These are phyloP conservation scores for Trametes cingulata DNA, from an alignment of 768 basidiomycete species.

Conservation along the genomic window DNA sequence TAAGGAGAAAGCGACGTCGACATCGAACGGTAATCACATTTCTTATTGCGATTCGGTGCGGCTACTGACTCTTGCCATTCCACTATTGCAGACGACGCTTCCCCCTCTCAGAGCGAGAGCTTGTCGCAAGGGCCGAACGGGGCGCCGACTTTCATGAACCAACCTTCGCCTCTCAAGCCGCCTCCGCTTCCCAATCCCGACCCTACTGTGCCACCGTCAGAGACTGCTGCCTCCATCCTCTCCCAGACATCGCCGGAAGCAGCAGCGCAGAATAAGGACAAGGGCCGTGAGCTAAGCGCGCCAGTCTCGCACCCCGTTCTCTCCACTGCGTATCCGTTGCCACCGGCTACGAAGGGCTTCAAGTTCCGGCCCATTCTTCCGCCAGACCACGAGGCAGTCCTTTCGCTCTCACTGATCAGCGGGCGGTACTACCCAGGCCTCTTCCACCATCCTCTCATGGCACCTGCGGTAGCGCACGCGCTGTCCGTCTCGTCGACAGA, in stretches of 20 bases:
- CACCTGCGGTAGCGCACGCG: slow-evolving; percentile 41
- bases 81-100: slow-evolving; percentile 1
- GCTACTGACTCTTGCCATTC: not conserved
- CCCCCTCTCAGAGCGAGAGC: not conserved
- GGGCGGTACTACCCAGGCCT: slow-evolving; percentile 83
- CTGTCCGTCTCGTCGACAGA: slow-evolving; percentile 34
- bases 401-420: slow-evolving; percentile 70
- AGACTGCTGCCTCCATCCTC: slow-evolving; percentile 20
- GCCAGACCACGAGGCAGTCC: slow-evolving; percentile 59
- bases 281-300: not conserved
- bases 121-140: slow-evolving; percentile 17
- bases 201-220: slow-evolving; percentile 24
- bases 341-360: slow-evolving; percentile 66
- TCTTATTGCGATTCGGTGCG: not conserved
- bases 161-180: slow-evolving; percentile 36
- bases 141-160: slow-evolving; percentile 29
- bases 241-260: slow-evolving; percentile 8
- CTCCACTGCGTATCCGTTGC: slow-evolving; percentile 45
- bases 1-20: slow-evolving; percentile 30
- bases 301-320: slow-evolving; percentile 41
- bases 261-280: not conserved
- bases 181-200: slow-evolving; percentile 35
- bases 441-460: slow-evolving; percentile 63
- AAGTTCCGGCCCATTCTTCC: slow-evolving; percentile 68
- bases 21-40: not conserved